These are phyloP conservation scores for Microstegium vimineum DNA, from an alignment of 176 grass and related monocot species.

Conservation along the genomic window DNA sequence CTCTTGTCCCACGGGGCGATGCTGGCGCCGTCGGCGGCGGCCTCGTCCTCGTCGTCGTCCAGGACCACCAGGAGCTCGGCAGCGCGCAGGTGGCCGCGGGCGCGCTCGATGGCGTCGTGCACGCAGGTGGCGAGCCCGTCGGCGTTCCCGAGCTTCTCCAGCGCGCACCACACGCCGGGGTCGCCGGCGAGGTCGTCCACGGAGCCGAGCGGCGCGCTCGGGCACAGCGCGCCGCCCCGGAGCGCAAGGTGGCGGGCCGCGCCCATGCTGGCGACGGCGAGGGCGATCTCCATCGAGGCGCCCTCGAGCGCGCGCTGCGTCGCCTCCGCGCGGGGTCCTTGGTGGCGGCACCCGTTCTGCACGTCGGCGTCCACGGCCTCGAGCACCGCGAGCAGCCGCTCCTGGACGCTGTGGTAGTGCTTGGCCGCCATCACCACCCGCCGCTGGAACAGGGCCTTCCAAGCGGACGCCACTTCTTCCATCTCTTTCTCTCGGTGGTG, in stretches of 20 bases:
- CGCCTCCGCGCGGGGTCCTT: neutral
- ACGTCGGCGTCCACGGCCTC: neutral
- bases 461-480: neutral
- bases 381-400: neutral
- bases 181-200: slow-evolving; percentile 4
- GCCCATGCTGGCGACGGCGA: slow-evolving; percentile 33
- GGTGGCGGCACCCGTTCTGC: neutral
- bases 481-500: neutral
- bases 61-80: neutral
- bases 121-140: neutral
- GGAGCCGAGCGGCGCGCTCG: neutral
- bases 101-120: slow-evolving; percentile 2
- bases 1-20: neutral
- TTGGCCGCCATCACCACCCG: slow-evolving; percentile 7
- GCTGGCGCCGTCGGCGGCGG: neutral
- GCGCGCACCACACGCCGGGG: neutral
- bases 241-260: slow-evolving; percentile 23
- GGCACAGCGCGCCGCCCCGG: neutral
- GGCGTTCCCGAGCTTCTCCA: neutral
- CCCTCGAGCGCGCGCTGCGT: neutral
- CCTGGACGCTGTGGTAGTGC: neutral
- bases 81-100: slow-evolving; percentile 23
- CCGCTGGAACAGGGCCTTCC: slow-evolving; percentile 1
- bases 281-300: slow-evolving; percentile 17
- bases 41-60: too few species aligned